phyloP scores from a whole-genome alignment of 345 rosid genomes.

The Eucalyptus tenuipes region DNA sequence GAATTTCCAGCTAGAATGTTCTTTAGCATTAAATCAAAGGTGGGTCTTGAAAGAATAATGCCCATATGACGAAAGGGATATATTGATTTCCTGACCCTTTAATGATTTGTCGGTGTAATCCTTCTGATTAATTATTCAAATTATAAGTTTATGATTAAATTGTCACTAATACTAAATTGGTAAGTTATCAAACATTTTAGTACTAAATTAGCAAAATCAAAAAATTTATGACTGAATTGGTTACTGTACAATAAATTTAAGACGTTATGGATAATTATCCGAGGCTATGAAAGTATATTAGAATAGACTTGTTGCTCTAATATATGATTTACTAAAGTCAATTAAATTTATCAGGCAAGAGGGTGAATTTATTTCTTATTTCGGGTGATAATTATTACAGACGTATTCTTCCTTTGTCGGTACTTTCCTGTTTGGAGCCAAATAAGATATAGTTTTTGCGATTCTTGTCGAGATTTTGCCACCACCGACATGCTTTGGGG shows the following conservation, averaged over 20 bases:
- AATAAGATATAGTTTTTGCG: neutral
- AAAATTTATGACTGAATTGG: no score
- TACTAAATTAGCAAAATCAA: no score
- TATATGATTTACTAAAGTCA: neutral
- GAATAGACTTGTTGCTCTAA: neutral
- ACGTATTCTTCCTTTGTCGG: neutral
- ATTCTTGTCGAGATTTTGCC: neutral
- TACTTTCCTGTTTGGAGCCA: neutral
- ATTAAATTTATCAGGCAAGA: neutral
- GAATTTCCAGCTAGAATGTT: neutral
- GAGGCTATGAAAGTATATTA: no score
- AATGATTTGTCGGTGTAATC: no score
- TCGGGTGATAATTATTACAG: neutral
- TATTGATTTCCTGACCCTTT: neutral
- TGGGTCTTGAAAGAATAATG: neutral
- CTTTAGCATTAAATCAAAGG: neutral
- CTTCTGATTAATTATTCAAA: no score
- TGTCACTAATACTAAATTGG: no score
- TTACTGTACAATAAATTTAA: fast-evolving
- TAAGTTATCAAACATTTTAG: no score
- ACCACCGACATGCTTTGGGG: neutral
- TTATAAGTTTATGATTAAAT: no score
- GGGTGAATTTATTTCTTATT: neutral
- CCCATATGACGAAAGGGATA: neutral
- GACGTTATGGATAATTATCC: neutral